Conservation (phyloP, 2,329 filamentous ascomycete genomes). For the Coniochaeta ligniaria region DNA sequence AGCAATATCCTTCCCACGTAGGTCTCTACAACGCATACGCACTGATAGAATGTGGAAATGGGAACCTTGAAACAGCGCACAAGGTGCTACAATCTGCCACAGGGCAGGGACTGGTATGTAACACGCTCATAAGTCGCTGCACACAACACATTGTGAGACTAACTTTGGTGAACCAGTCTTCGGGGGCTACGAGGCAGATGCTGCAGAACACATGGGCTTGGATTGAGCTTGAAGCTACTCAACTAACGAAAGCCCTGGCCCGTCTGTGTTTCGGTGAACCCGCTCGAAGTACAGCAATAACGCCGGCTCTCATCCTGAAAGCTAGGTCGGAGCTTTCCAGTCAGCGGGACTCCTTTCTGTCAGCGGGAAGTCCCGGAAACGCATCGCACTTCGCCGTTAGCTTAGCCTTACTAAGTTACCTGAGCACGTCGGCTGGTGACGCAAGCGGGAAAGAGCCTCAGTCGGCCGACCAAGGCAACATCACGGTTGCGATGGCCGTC, state of each 20-base stretch:
- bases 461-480: slow-evolving; percentile 44
- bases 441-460: slow-evolving; percentile 32
- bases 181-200: slow-evolving; percentile 37
- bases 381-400: slow-evolving; percentile 54
- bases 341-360: slow-evolving; percentile 48
- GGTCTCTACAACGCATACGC: slow-evolving; percentile 75
- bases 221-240: slow-evolving; percentile 47
- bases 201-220: slow-evolving; percentile 61
- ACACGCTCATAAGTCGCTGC: too few relatives aligned
- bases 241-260: slow-evolving; percentile 24
- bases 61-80: slow-evolving; percentile 48
- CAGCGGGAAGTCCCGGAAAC: slow-evolving; percentile 35
- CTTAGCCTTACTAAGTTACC: slow-evolving; percentile 59
- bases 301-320: slow-evolving; percentile 37
- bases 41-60: slow-evolving; percentile 57
- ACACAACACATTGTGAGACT: too few relatives aligned
- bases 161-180: not conserved
- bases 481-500: slow-evolving; percentile 38
- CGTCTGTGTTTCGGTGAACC: slow-evolving; percentile 30
- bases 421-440: slow-evolving; percentile 29
- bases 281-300: slow-evolving; percentile 14
- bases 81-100: slow-evolving; percentile 64
- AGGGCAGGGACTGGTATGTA: slow-evolving; percentile 10
- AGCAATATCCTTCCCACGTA: slow-evolving; percentile 54
- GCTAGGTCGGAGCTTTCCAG: slow-evolving; percentile 44